These are phyloP conservation scores for Glaciozyma martinii DNA, from an alignment of 768 basidiomycete genomes.

Conservation along the genomic window DNA sequence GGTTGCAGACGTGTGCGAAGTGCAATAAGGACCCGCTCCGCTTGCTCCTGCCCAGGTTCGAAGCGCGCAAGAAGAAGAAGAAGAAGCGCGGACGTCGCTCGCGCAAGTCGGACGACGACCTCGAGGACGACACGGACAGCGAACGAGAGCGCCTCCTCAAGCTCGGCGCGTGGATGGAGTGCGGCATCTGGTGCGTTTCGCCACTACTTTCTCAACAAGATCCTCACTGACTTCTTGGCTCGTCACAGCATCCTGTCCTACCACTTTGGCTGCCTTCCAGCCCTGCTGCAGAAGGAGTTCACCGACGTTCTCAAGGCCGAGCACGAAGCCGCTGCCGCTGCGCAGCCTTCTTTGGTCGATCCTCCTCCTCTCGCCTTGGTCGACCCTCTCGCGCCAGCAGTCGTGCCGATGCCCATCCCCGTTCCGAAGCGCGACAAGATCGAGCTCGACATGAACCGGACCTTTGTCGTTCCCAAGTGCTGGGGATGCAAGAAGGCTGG, in stretches of 20 bases:
- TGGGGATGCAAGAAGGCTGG: slow-evolving; percentile 22
- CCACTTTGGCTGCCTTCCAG: slow-evolving; percentile 23
- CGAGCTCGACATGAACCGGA: slow-evolving; percentile 19
- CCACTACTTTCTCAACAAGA: neutral
- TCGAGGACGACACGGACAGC: slow-evolving; percentile 20
- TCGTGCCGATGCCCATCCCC: neutral
- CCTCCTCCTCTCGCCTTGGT: neutral
- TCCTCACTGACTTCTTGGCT: neutral
- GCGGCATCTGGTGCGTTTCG: slow-evolving; percentile 19
- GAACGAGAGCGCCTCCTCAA: slow-evolving; percentile 8
- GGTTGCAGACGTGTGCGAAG: slow-evolving; percentile 9
- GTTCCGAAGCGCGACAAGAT: slow-evolving; percentile 10
- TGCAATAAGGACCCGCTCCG: neutral
- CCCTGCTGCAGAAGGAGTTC: slow-evolving; percentile 5
- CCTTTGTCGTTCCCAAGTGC: slow-evolving; percentile 24
- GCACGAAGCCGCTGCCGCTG: neutral
- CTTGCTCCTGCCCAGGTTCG: neutral
- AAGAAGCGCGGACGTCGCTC: slow-evolving; percentile 5
- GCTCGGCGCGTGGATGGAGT: slow-evolving; percentile 31
- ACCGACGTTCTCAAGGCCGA: slow-evolving; percentile 14
- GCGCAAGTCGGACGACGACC: neutral
- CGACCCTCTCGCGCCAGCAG: neutral
- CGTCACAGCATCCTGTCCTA: slow-evolving; percentile 14
- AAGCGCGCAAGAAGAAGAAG: slow-evolving; percentile 4
- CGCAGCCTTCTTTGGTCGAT: neutral